These are phyloP conservation scores for Phytophthora tentaculata DNA, from an alignment of 352 stramenopile genomes.

Conservation along the genomic window DNA sequence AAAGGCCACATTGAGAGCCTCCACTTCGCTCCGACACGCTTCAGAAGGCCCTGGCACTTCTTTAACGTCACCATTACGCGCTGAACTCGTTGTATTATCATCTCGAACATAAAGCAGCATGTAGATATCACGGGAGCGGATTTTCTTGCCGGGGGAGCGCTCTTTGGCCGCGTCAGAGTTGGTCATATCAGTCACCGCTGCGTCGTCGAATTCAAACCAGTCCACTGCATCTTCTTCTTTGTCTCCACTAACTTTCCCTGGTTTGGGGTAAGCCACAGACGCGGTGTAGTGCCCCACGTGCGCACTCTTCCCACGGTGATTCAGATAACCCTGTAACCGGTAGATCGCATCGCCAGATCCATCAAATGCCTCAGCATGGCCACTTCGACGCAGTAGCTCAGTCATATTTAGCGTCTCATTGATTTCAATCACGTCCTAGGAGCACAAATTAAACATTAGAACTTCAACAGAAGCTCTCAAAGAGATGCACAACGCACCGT, in stretches of 20 bases:
- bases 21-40: conserved; percentile 52
- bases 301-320: conserved; percentile 83
- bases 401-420: conserved; percentile 82
- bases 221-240: conserved; percentile 22
- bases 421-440: conserved; percentile 86
- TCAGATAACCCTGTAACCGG: conserved; percentile 76
- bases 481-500: conserved; percentile 48
- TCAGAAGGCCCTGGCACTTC: conserved; percentile 33
- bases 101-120: conserved; percentile 86
- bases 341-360: conserved; percentile 60
- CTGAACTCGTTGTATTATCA: conserved; percentile 12
- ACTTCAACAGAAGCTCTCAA: not conserved
- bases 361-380: conserved; percentile 46
- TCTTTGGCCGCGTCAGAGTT: conserved; percentile 48
- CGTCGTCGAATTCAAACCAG: conserved; percentile 90
- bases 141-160: conserved; percentile 48
- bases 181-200: conserved; percentile 61
- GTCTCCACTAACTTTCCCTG: not conserved
- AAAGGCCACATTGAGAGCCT: conserved; percentile 60
- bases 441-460: conserved; percentile 1
- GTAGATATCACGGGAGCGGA: conserved; percentile 84
- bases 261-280: conserved; percentile 65
- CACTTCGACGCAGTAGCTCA: conserved; percentile 56
- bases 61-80: not conserved
- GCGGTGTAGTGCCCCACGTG: conserved; percentile 89